Evolutionary conservation across 2,329 filamentous ascomycete genomes (phyloP), one percentile per base, ranked within the genome.

Genomic region (Microcyclosporella mali): DNA sequence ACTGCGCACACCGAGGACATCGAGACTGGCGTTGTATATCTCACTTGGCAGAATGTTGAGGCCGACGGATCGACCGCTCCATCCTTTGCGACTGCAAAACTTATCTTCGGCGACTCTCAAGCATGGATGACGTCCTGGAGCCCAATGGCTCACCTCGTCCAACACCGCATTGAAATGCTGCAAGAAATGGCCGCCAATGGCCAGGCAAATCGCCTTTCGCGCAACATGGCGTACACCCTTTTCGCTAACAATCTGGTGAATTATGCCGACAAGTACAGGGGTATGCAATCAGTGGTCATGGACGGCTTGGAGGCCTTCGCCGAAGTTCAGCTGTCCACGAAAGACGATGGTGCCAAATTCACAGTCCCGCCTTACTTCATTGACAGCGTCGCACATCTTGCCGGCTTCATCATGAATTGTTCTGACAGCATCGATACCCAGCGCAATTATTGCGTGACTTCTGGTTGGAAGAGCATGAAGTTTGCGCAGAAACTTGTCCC

Each of bases 361-460:
- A 39, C 41, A 12, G 44, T 49, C 19, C 46, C 45, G 6, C 52
- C 52, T 4, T 60, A 63, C 51, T 62, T 56, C 41, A 67, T 67
- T 29, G 66, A 69, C 53, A 62, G 61, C 35, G 51, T 64, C 9
- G 56, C 57, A 17, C 61, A 65, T 35, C 42, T 66, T 3, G 60
- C 17, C 15, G 43, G 43, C 18, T 45, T 40, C 18, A 31, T 41
- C 19, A 45, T 45, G 43, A 43, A 43, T 57, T n/a, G 52, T 2
- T 50, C 51, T 6, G 54, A 57, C 36, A 43, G 41, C 10, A 42
- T 45, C 4, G 45, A 65, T 35, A 56, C 56, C 1, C 37, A 48
- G 19, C 49, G 59, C 17, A 49, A 55, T 46, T 65, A 57, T 50
- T 66, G 49, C 39, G 56, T 66, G 40, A 65, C 62, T 2, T 57